These are phyloP conservation scores for Fusarium domesticum DNA, from an alignment of 2,329 filamentous ascomycete species.

Conservation along the genomic window DNA sequence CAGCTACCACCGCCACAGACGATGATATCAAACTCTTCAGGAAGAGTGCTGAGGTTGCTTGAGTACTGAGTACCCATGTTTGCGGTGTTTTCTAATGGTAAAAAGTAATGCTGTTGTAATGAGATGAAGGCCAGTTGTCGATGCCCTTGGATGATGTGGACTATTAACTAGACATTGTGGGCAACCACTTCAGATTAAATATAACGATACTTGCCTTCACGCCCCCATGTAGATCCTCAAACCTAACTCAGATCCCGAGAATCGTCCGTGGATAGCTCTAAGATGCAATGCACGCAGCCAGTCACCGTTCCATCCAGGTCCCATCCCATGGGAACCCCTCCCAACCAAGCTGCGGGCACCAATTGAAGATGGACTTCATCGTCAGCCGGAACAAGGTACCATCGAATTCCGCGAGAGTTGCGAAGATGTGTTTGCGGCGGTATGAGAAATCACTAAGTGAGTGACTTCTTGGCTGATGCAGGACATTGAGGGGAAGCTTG, in stretches of 20 bases:
- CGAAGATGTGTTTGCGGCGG: not conserved
- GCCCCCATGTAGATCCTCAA: not conserved
- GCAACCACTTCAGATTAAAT: not conserved
- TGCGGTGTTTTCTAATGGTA: not conserved
- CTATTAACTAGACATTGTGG: no score
- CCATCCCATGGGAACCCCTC: not conserved
- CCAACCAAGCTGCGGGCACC: not conserved
- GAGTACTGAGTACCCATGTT: constrained; percentile 22
- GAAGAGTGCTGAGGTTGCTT: constrained; percentile 40
- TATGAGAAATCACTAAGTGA: not conserved
- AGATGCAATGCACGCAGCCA: not conserved
- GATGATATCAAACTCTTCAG: constrained; percentile 79
- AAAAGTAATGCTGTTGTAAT: not conserved
- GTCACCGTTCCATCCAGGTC: not conserved
- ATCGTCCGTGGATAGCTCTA: not conserved
- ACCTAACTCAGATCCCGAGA: not conserved
- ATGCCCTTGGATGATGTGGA: no score
- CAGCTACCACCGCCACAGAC: constrained; percentile 72
- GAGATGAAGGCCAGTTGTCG: no score
- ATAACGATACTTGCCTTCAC: not conserved
- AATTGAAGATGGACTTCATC: not conserved
- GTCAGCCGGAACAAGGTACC: not conserved
- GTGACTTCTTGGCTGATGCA: not conserved
- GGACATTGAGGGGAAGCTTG: not conserved
- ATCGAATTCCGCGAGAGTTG: not conserved